Evolutionary conservation across 2,329 filamentous ascomycete genomes (phyloP).

Genomic region (Fusarium sp.): DNA sequence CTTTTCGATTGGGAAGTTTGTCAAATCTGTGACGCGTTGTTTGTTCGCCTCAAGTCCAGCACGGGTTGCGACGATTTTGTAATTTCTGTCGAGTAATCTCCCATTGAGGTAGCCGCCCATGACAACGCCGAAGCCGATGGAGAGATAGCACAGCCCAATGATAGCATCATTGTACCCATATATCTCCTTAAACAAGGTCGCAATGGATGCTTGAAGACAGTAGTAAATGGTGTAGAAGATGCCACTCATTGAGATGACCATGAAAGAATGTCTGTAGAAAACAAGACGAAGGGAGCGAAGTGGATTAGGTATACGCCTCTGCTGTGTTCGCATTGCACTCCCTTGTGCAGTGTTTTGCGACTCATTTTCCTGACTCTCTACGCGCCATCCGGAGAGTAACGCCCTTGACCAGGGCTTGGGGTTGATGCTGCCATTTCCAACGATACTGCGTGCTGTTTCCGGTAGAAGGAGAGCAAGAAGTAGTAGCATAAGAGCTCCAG

Average conservation of each 20-base stretch:
- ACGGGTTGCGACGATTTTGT: not conserved
- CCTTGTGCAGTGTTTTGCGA: no score
- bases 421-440: not conserved
- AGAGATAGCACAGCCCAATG: not conserved
- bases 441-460: not conserved
- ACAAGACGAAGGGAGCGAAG: not conserved
- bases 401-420: not conserved
- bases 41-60: not conserved
- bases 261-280: not conserved
- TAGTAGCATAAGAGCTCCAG: not conserved
- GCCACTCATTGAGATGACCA: not conserved
- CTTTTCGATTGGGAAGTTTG: not conserved
- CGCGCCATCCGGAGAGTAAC: no score
- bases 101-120: not conserved
- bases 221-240: not conserved
- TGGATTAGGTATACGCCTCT: not conserved
- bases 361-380: not conserved
- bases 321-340: not conserved
- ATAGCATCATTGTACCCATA: not conserved
- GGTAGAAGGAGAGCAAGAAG: not conserved
- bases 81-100: constrained; percentile 1
- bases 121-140: not conserved
- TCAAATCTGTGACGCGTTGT: no score
- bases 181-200: not conserved
- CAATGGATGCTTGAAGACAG: not conserved